Evolutionary conservation across 2,329 filamentous ascomycete species (phyloP).

Genomic region (Didymella exigua): DNA sequence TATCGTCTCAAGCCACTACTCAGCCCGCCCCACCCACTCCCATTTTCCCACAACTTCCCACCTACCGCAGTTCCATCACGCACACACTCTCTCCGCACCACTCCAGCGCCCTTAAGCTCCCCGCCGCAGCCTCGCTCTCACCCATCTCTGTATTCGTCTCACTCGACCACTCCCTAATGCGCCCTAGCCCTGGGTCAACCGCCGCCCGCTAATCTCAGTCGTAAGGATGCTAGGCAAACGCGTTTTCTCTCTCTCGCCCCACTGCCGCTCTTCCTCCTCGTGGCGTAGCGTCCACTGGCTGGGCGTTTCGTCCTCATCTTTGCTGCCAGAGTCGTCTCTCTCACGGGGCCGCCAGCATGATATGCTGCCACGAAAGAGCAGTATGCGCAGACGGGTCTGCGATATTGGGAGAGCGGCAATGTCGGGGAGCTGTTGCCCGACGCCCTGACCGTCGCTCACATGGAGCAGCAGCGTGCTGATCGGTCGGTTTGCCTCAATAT

Average conservation of each 20-base stretch:
- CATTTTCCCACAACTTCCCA: too few relatives aligned
- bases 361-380: not conserved
- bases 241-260: not conserved
- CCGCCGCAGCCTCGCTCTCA: not conserved
- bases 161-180: not conserved
- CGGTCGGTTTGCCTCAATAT: not conserved
- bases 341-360: not conserved
- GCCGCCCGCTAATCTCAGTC: not conserved
- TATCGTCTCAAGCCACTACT: too few relatives aligned
- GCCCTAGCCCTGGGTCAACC: not conserved
- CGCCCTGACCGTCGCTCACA: not conserved
- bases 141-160: not conserved
- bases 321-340: not conserved
- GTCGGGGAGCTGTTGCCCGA: not conserved
- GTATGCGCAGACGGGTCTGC: not conserved
- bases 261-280: not conserved
- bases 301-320: not conserved
- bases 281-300: not conserved
- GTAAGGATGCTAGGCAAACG: not conserved
- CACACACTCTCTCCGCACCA: not conserved
- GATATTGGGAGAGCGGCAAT: not conserved
- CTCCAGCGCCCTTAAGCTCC: not conserved
- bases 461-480: not conserved
- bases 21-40: too few relatives aligned
- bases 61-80: too few relatives aligned